These are phyloP conservation scores for Colletotrichum noveboracense DNA, from an alignment of 2,329 filamentous ascomycete species.

Conservation along the genomic window DNA sequence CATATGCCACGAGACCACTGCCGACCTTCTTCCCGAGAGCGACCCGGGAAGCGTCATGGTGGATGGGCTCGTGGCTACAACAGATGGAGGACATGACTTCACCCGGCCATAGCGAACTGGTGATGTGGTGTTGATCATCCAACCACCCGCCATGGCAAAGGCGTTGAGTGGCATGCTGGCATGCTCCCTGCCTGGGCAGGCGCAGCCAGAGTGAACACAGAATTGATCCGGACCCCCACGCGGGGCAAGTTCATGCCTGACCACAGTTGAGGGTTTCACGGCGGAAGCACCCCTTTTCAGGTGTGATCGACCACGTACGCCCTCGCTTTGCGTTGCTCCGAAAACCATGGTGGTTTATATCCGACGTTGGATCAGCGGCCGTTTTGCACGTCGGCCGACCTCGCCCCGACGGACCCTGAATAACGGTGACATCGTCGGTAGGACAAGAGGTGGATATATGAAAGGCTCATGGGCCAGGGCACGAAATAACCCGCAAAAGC, in stretches of 20 bases:
- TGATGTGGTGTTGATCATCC: conserved; percentile 10
- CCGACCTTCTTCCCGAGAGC: neutral
- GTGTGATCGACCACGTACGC: conserved; percentile 9
- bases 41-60: conserved; percentile 1
- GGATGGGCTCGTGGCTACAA: neutral
- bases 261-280: neutral
- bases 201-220: neutral
- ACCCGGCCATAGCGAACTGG: neutral
- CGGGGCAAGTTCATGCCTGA: conserved; percentile 18
- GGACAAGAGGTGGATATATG: neutral
- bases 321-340: conserved; percentile 2
- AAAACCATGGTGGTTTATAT: conserved; percentile 11
- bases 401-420: neutral
- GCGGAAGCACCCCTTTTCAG: conserved; percentile 18
- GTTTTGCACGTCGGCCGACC: conserved; percentile 7
- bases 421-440: neutral
- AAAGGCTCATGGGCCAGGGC: neutral
- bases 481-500: neutral
- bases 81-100: conserved; percentile 13
- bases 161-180: conserved; percentile 8
- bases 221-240: conserved; percentile 16
- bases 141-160: conserved; percentile 1
- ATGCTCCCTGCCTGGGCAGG: conserved; percentile 6
- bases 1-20: neutral
- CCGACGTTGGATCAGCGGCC: neutral